These are phyloP conservation scores for Withania somnifera DNA, from an alignment of 305 asterid genomes.

Conservation along the genomic window DNA sequence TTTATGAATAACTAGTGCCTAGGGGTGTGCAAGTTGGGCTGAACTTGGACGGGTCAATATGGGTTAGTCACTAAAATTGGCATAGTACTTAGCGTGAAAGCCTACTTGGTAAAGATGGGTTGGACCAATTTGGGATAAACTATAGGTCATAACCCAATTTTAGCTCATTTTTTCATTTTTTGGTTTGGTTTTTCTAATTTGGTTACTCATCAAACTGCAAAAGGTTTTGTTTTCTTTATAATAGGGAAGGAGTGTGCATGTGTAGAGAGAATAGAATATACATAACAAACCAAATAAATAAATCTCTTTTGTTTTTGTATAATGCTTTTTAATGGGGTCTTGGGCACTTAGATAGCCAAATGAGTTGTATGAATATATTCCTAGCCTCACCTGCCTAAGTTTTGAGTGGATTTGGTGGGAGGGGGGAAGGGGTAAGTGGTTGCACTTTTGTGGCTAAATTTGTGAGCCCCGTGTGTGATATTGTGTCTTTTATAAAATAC, in stretches of 20 bases:
- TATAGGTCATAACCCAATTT: background rate
- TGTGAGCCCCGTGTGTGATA: background rate
- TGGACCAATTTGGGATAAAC: background rate
- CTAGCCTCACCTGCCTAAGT: background rate
- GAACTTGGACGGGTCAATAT: background rate
- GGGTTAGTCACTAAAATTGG: background rate
- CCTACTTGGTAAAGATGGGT: background rate
- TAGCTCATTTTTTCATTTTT: background rate
- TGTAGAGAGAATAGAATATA: background rate
- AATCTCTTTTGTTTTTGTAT: background rate
- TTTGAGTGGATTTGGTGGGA: background rate
- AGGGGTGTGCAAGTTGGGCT: background rate
- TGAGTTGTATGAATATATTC: background rate
- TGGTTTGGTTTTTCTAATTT: background rate
- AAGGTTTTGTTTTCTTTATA: background rate
- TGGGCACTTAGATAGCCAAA: background rate
- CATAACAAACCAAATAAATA: background rate
- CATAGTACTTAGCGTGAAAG: background rate
- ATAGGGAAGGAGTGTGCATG: background rate
- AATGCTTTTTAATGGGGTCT: background rate
- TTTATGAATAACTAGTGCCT: background rate
- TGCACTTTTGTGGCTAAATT: background rate
- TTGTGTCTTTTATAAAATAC: background rate
- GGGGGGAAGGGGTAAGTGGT: background rate
- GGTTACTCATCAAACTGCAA: background rate